A percentile compares a stretch with the other conserved stretches of the same genome.
These are phyloP conservation scores for Dendryphion nanum DNA, from an alignment of 2,329 filamentous ascomycete genomes.

Conservation along the genomic window DNA sequence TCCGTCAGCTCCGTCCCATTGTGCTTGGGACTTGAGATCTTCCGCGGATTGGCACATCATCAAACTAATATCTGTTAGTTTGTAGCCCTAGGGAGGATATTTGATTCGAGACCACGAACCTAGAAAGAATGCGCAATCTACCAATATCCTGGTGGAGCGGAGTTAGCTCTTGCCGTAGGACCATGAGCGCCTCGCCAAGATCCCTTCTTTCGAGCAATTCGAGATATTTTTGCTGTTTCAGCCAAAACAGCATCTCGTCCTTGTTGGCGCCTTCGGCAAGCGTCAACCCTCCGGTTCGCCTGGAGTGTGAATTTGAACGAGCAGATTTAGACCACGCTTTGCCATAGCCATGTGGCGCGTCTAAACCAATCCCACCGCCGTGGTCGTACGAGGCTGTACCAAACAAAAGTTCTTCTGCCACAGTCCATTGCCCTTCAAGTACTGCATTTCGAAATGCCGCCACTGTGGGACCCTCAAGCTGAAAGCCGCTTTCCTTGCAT, in stretches of 20 bases:
- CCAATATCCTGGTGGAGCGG: slow-evolving; percentile 77
- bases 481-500: slow-evolving; percentile 78
- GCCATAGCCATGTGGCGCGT: slow-evolving; percentile 25
- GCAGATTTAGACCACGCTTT: slow-evolving; percentile 32
- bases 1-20: slow-evolving; percentile 80
- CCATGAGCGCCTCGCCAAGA: slow-evolving; percentile 69
- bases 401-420: slow-evolving; percentile 80
- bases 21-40: slow-evolving; percentile 72
- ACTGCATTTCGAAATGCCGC: slow-evolving; percentile 82
- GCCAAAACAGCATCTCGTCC: slow-evolving; percentile 79
- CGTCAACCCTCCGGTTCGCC: slow-evolving; percentile 59
- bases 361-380: slow-evolving; percentile 42
- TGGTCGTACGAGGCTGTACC: slow-evolving; percentile 49
- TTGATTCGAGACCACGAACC: slow-evolving; percentile 50
- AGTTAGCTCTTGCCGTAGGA: slow-evolving; percentile 85
- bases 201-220: slow-evolving; percentile 81
- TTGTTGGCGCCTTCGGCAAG: slow-evolving; percentile 73
- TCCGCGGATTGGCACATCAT: slow-evolving; percentile 83
- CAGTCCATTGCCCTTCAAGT: slow-evolving; percentile 74
- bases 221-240: slow-evolving; percentile 92
- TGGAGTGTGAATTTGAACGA: slow-evolving; percentile 21
- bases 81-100: too few relatives aligned
- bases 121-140: slow-evolving; percentile 78
- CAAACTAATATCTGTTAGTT: slow-evolving; percentile 53
- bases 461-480: slow-evolving; percentile 82